Evolutionary conservation across 2,329 filamentous ascomycete species (phyloP).

Genomic region (Alternaria panax): DNA sequence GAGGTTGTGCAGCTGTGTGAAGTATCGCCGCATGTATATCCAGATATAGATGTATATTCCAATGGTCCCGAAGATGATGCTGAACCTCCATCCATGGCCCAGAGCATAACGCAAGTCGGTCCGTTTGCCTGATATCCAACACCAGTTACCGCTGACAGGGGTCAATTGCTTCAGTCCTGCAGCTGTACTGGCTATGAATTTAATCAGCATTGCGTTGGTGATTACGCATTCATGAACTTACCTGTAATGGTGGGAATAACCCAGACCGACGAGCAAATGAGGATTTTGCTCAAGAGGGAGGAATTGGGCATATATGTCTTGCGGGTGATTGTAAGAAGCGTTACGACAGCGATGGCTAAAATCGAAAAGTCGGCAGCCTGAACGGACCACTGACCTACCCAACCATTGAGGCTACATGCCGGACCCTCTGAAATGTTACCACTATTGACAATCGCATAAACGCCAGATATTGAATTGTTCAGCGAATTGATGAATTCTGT

Average conservation of each 20-base stretch:
- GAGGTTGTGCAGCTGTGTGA: background rate
- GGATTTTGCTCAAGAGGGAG: slow-evolving; percentile 36
- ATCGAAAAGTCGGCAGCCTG: slow-evolving; percentile 51
- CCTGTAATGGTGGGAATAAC: slow-evolving; percentile 40
- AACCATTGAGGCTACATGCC: slow-evolving; percentile 55
- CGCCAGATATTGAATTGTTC: slow-evolving; percentile 55
- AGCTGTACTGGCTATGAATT: slow-evolving; percentile 5
- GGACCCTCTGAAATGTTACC: slow-evolving; percentile 36
- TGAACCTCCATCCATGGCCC: slow-evolving; percentile 9
- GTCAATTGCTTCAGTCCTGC: slow-evolving; percentile 1
- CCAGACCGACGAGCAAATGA: slow-evolving; percentile 53
- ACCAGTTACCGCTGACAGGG: slow-evolving; percentile 16
- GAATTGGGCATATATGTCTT: slow-evolving; percentile 45
- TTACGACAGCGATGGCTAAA: slow-evolving; percentile 55
- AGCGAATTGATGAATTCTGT: slow-evolving; percentile 47
- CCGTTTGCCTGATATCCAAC: slow-evolving; percentile 11
- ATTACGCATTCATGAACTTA: background rate
- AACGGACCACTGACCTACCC: slow-evolving; percentile 55
- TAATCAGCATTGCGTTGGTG: background rate
- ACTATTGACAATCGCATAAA: slow-evolving; percentile 41
- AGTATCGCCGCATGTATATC: slow-evolving; percentile 10
- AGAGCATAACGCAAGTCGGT: slow-evolving; percentile 10
- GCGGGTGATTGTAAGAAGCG: slow-evolving; percentile 52
- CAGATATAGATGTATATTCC: slow-evolving; percentile 13
- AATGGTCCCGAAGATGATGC: slow-evolving; percentile 9